Evolutionary conservation across 2,329 filamentous ascomycete genomes (phyloP).

Genomic region (Fusarium chuoi): DNA sequence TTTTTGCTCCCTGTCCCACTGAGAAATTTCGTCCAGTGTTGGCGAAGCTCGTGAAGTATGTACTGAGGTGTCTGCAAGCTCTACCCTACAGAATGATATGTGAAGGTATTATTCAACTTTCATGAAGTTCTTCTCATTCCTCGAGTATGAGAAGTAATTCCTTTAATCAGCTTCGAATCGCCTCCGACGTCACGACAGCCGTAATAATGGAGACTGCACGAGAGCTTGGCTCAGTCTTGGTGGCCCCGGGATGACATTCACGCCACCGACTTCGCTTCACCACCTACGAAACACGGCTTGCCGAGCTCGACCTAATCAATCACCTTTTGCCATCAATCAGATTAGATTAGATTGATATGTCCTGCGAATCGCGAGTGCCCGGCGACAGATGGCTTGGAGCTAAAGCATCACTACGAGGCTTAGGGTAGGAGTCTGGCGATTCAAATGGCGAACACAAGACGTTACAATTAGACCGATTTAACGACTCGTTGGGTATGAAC

Average conservation of each 20-base stretch:
- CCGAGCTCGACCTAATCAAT: background rate
- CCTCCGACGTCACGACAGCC: background rate
- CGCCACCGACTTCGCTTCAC: background rate
- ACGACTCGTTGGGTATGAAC: background rate
- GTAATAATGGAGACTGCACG: background rate
- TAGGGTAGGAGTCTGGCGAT: slow-evolving; percentile 1
- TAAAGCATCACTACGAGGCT: background rate
- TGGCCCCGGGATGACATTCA: background rate
- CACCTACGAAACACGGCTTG: background rate
- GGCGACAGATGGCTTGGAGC: background rate
- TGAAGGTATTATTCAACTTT: no score
- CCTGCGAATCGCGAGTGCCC: background rate
- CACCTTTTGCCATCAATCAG: background rate
- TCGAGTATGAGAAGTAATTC: background rate
- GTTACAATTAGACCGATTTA: background rate
- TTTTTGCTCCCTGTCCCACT: background rate
- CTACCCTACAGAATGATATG: background rate
- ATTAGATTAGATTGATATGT: slow-evolving; percentile 24
- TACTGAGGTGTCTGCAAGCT: background rate
- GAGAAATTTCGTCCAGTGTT: background rate
- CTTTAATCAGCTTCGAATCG: background rate
- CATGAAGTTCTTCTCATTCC: background rate
- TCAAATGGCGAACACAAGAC: background rate
- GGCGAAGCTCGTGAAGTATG: background rate
- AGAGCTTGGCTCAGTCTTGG: background rate